A percentile compares a stretch with the other conserved stretches of the same genome.
Conservation (phyloP, 306 rosid species). For the Gynostemma pentaphyllum region DNA sequence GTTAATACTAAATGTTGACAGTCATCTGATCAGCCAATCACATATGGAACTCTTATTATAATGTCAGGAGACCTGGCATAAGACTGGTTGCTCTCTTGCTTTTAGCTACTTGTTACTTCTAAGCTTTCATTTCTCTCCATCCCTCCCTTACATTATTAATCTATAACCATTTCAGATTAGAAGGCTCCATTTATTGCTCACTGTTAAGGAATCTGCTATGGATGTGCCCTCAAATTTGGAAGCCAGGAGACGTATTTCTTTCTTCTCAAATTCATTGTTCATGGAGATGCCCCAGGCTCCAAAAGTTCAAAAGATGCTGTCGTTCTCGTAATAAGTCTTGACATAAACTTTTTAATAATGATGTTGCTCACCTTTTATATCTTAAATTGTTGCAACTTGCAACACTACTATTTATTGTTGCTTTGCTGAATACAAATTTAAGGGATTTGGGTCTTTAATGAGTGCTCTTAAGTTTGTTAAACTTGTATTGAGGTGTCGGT, state of each 20-base stretch:
- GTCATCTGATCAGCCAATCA: neutral
- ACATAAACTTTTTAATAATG: slow-evolving; percentile 1
- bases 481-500: neutral
- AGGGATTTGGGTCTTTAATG: neutral
- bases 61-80: neutral
- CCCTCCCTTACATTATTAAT: slow-evolving; percentile 10
- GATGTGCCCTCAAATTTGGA: slow-evolving; percentile 95
- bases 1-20: neutral
- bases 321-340: slow-evolving; percentile 73
- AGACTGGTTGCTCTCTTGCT: neutral
- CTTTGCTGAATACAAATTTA: neutral
- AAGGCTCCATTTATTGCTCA: slow-evolving; percentile 83
- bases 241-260: slow-evolving; percentile 86
- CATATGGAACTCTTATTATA: neutral
- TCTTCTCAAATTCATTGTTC: slow-evolving; percentile 89
- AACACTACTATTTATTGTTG: neutral
- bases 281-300: slow-evolving; percentile 97
- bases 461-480: neutral
- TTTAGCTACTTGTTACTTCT: neutral
- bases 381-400: neutral
- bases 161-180: slow-evolving; percentile 43
- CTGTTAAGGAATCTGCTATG: slow-evolving; percentile 95
- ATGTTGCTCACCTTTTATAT: neutral
- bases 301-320: slow-evolving; percentile 87
- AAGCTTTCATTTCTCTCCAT: neutral